These are phyloP conservation scores for Ashbya aceris DNA, from an alignment of 1,139 yeast species.

Conservation along the genomic window DNA sequence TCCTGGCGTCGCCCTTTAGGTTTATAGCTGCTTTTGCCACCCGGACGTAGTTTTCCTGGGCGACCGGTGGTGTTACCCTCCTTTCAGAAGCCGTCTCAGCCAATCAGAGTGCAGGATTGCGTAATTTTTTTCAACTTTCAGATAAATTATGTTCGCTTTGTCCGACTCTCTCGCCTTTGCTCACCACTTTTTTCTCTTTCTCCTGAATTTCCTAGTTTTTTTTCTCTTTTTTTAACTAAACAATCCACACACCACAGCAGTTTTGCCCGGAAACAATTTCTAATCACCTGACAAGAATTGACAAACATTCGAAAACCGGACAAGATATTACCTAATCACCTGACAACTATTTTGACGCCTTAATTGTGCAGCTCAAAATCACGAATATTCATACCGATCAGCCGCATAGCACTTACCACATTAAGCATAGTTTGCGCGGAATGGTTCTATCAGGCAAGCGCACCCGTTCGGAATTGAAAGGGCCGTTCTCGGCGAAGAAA, in stretches of 20 bases:
- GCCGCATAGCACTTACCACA: neutral
- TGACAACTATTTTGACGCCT: constrained; percentile 30
- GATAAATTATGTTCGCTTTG: constrained; percentile 12
- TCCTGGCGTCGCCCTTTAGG: neutral
- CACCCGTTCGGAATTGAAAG: constrained; percentile 13
- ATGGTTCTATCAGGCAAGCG: constrained; percentile 19
- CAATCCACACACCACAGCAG: constrained; percentile 2
- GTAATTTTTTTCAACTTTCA: constrained; percentile 6
- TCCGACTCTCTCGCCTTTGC: constrained; percentile 17
- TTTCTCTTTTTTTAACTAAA: constrained; percentile 4
- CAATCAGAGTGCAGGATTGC: constrained; percentile 13
- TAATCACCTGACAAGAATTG: neutral
- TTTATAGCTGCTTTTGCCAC: constrained; percentile 4
- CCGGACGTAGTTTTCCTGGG: constrained; percentile 4
- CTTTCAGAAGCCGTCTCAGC: constrained; percentile 6
- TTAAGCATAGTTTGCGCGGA: neutral
- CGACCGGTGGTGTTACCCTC: constrained; percentile 13
- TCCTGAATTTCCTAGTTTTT: constrained; percentile 4
- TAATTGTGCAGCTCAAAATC: constrained; percentile 32
- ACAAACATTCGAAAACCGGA: too few species aligned
- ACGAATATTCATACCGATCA: constrained; percentile 1
- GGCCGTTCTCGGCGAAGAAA: constrained; percentile 3
- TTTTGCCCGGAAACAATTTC: constrained; percentile 1
- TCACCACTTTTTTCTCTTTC: constrained; percentile 15
- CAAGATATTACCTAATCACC: too few species aligned